Percentiles rank a stretch among this genome's conserved stretches.
Conservation (phyloP, 331 rosid genomes). For the Phaseolus coccineus region DNA sequence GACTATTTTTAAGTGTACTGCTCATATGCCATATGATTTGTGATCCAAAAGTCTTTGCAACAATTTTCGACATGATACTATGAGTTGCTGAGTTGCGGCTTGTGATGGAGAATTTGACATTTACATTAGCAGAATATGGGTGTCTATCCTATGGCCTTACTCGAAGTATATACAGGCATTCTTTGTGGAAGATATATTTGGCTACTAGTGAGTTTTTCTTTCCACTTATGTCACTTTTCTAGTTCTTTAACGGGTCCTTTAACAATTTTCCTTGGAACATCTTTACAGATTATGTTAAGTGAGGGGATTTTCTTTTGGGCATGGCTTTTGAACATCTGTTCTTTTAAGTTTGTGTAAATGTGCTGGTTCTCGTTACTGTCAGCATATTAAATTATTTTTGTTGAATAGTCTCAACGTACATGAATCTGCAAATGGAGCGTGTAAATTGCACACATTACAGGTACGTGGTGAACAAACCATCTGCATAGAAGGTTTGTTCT, state of each 20-base stretch:
- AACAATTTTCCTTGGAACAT: not conserved
- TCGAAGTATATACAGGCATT: not conserved
- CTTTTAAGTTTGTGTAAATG: not conserved
- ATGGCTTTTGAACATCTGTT: not conserved
- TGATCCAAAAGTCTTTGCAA: slow-evolving; percentile 15
- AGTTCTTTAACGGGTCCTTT: not conserved
- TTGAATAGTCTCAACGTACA: not conserved
- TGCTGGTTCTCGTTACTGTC: not conserved
- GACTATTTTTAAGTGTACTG: not conserved
- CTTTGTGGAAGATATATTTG: not conserved
- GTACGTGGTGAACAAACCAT: not conserved
- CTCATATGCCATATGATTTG: not conserved
- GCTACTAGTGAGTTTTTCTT: not conserved
- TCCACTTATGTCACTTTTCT: not conserved
- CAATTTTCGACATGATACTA: no score
- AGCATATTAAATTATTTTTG: not conserved
- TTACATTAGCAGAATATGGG: not conserved
- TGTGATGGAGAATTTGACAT: not conserved
- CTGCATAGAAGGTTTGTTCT: not conserved
- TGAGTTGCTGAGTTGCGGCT: no score
- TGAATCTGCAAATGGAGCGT: slow-evolving; percentile 2
- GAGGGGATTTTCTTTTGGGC: not conserved
- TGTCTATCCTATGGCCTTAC: not conserved
- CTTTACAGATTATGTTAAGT: not conserved
- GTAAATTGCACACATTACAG: not conserved